phyloP scores from a whole-genome alignment of 345 rosid genomes.

The Euphorbia pulcherrima region DNA sequence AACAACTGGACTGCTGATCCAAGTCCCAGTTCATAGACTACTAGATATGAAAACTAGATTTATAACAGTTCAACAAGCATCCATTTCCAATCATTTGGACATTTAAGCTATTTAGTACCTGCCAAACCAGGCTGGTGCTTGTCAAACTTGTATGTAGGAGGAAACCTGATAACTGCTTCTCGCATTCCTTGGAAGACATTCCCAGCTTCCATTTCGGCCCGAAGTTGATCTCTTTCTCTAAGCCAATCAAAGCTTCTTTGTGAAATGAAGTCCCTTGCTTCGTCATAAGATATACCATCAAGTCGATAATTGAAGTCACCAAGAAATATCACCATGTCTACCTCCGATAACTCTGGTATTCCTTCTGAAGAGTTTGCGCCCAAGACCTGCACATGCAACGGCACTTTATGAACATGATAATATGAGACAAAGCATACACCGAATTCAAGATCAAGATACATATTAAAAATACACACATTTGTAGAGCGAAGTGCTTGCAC shows the following conservation, averaged over 20 bases:
- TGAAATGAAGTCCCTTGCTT: conserved; percentile 95
- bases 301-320: conserved; percentile 97
- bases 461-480: conserved; percentile 40
- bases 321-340: conserved; percentile 87
- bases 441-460: conserved; percentile 18
- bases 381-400: conserved; percentile 38
- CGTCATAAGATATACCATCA: conserved; percentile 92
- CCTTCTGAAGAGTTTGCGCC: conserved; percentile 41
- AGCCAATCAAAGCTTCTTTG: conserved; percentile 99
- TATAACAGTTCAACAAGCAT: background rate
- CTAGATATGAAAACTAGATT: background rate
- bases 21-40: background rate
- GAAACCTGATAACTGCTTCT: conserved; percentile 82
- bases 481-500: conserved; percentile 55
- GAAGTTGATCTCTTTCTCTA: conserved; percentile 89
- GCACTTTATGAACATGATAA: conserved; percentile 7
- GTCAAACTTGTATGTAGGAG: conserved; percentile 99
- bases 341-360: conserved; percentile 80
- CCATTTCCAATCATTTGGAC: background rate
- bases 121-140: conserved; percentile 82
- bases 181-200: conserved; percentile 99
- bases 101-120: conserved; percentile 40
- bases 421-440: too few species aligned
- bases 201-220: conserved; percentile 93
- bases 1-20: background rate